phyloP scores from a whole-genome alignment of 352 stramenopile species.

The Phytopythium boreale region DNA sequence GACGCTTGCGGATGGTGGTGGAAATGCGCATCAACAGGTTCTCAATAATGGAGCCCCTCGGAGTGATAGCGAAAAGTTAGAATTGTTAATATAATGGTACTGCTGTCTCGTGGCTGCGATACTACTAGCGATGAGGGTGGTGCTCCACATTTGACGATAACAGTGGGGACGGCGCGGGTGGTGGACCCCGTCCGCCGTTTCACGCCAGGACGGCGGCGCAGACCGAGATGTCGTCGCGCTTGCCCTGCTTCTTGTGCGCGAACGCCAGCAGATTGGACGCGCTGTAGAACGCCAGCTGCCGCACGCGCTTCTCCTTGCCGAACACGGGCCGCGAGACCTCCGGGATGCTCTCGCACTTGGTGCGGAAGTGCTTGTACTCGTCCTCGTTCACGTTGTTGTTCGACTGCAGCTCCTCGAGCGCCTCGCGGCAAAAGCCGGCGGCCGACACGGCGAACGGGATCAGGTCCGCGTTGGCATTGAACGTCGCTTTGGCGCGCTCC shows the following conservation, averaged over 20 bases:
- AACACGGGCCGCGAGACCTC: constrained; percentile 62
- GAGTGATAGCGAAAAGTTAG: no score
- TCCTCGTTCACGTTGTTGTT: constrained; percentile 57
- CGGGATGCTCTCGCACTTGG: constrained; percentile 74
- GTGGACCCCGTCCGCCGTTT: not conserved
- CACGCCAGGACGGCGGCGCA: constrained; percentile 81
- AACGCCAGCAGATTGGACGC: constrained; percentile 87
- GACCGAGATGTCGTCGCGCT: constrained; percentile 86
- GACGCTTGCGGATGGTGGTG: no score
- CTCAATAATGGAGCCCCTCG: no score
- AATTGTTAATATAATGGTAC: no score
- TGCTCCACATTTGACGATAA: not conserved
- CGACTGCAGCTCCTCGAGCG: constrained; percentile 70
- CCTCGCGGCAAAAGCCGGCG: constrained; percentile 74
- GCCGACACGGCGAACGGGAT: constrained; percentile 86
- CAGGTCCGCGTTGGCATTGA: constrained; percentile 56
- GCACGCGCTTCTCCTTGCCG: constrained; percentile 80
- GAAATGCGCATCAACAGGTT: not conserved
- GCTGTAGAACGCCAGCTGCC: constrained; percentile 85
- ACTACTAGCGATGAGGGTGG: not conserved
- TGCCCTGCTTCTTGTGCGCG: constrained; percentile 86
- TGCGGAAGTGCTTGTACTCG: constrained; percentile 67
- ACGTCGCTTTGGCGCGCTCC: constrained; percentile 63
- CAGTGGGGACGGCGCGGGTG: not conserved
- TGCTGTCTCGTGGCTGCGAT: no score